These are phyloP conservation scores for Globisporangium spiculum DNA, from an alignment of 352 stramenopile genomes.

Conservation along the genomic window DNA sequence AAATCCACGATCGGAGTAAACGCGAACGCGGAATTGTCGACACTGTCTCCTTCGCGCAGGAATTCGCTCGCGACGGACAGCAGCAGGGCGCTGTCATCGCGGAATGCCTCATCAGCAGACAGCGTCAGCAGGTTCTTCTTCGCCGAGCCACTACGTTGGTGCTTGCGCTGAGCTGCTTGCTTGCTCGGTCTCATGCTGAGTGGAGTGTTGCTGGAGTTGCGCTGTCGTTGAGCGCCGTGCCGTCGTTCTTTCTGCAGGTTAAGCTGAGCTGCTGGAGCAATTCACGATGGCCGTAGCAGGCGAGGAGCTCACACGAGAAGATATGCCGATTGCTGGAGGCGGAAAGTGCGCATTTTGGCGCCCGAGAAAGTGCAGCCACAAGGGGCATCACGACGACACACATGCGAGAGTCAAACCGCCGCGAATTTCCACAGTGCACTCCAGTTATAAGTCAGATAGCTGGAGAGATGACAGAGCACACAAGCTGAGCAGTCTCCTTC, in stretches of 20 bases:
- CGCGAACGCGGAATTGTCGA: not conserved
- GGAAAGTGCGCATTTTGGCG: not conserved
- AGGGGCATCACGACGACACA: not conserved
- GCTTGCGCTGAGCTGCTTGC: not conserved
- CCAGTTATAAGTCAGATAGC: too few species aligned
- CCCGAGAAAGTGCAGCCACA: not conserved
- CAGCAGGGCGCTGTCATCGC: constrained; percentile 9
- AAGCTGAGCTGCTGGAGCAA: not conserved
- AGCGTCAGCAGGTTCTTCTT: not conserved
- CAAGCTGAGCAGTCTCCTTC: too few species aligned
- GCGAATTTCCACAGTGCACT: too few species aligned
- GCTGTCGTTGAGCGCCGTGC: not conserved
- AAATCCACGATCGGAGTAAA: not conserved
- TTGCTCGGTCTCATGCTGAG: not conserved
- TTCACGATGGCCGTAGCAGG: not conserved
- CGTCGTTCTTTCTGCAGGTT: not conserved
- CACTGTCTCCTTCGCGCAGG: not conserved
- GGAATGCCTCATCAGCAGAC: not conserved
- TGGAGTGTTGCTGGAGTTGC: not conserved
- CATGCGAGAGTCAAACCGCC: not conserved
- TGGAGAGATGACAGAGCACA: too few species aligned
- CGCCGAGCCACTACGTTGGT: not conserved
- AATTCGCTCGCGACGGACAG: constrained; percentile 6
- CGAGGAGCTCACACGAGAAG: not conserved
- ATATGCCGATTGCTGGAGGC: not conserved